These are phyloP conservation scores for Akebia trifoliata DNA, from an alignment of 164 flowering plant genomes.

Conservation along the genomic window DNA sequence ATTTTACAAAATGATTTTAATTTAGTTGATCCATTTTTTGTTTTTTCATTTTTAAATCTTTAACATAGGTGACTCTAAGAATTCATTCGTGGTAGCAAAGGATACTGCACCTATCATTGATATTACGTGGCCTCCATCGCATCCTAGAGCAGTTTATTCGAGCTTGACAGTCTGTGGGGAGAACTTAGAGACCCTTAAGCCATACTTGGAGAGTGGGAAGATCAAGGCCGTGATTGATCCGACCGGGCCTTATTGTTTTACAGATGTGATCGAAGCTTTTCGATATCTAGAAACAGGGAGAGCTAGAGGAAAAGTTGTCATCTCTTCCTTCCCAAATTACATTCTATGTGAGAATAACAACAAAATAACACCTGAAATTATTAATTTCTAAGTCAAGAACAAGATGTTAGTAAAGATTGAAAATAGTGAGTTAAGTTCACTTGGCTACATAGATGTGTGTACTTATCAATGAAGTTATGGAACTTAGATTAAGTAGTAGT, in stretches of 20 bases:
- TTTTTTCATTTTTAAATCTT: background rate
- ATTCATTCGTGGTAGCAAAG: no score
- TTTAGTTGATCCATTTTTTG: background rate
- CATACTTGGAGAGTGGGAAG: conserved; percentile 35
- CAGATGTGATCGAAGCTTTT: conserved; percentile 31
- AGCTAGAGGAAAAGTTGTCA: conserved; percentile 43
- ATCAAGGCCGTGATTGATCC: conserved; percentile 38
- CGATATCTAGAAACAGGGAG: conserved; percentile 44
- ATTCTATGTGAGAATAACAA: conserved; percentile 5
- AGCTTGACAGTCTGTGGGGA: conserved; percentile 38
- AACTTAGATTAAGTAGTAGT: no score
- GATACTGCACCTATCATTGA: conserved; percentile 31
- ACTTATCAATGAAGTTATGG: no score
- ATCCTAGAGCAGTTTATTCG: conserved; percentile 34
- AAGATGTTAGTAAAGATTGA: no score
- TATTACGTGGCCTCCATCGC: conserved; percentile 44
- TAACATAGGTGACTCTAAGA: conserved; percentile 30
- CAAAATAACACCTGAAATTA: background rate
- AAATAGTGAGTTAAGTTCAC: no score
- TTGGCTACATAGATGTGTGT: no score
- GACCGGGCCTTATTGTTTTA: conserved; percentile 28
- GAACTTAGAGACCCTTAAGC: conserved; percentile 30
- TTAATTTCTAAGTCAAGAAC: no score
- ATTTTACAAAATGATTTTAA: background rate
- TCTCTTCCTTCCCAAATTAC: conserved; percentile 22